Conservation (phyloP, 257 asterid genomes). For the Perilla frutescens region DNA sequence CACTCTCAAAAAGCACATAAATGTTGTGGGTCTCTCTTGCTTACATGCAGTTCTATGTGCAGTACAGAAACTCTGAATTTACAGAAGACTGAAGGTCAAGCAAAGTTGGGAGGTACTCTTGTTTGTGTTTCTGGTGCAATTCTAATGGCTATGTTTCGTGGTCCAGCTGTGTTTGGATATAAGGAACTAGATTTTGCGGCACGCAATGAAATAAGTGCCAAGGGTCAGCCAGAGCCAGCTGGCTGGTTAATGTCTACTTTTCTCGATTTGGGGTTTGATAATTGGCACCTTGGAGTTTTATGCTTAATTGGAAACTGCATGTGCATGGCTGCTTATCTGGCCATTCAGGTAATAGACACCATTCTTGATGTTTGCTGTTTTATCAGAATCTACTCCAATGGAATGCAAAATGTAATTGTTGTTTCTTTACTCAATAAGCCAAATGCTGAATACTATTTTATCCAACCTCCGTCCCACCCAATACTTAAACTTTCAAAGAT, state of each 20-base stretch:
- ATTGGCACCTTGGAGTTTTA: slow-evolving; percentile 89
- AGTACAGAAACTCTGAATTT: slow-evolving; percentile 88
- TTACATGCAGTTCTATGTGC: slow-evolving; percentile 56
- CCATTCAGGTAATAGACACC: slow-evolving; percentile 73
- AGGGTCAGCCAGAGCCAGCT: slow-evolving; percentile 83
- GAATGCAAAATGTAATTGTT: neutral
- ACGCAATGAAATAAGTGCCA: slow-evolving; percentile 73
- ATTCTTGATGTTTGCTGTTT: slow-evolving; percentile 11
- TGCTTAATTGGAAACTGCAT: slow-evolving; percentile 94
- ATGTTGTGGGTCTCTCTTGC: slow-evolving; percentile 13
- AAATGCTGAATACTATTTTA: neutral
- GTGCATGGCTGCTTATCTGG: slow-evolving; percentile 87
- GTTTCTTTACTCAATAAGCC: neutral
- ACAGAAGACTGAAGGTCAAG: slow-evolving; percentile 77
- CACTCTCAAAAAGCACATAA: neutral
- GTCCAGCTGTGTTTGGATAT: slow-evolving; percentile 80
- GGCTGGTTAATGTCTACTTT: slow-evolving; percentile 75
- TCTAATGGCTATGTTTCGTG: slow-evolving; percentile 85
- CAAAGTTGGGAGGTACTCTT: slow-evolving; percentile 89
- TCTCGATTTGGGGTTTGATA: slow-evolving; percentile 68
- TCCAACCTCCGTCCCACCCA: neutral
- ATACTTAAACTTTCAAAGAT: neutral
- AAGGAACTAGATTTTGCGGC: slow-evolving; percentile 60
- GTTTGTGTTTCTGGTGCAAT: slow-evolving; percentile 91
- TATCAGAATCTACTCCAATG: slow-evolving; percentile 13